Percentiles rank a stretch among this genome's conserved stretches.
phyloP scores from a whole-genome alignment of 768 basidiomycete genomes.

The Suillus discolor region DNA sequence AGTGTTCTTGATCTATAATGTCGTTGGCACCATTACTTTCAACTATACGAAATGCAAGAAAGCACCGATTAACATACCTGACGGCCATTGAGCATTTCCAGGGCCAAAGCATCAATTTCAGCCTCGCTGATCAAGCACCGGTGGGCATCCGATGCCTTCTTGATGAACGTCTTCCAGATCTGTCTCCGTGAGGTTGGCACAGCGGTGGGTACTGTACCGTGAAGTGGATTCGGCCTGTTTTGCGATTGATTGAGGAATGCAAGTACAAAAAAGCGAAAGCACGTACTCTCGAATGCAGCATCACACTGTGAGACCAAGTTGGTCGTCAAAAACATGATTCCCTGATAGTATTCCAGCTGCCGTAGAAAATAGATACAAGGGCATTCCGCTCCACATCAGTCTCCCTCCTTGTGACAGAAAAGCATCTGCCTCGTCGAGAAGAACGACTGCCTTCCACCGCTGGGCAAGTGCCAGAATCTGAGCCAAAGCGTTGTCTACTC shows the following conservation, averaged over 20 bases:
- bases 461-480: conserved; percentile 51
- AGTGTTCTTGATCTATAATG: not conserved
- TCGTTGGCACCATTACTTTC: not conserved
- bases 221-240: conserved; percentile 38
- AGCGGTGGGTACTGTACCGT: conserved; percentile 36
- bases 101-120: not conserved
- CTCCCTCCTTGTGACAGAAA: conserved; percentile 70
- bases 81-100: not conserved
- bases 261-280: not conserved
- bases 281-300: conserved; percentile 54
- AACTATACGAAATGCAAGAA: not conserved
- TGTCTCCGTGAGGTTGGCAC: conserved; percentile 19
- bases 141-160: not conserved
- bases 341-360: conserved; percentile 61
- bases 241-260: not conserved
- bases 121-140: not conserved
- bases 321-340: conserved; percentile 61
- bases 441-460: conserved; percentile 58
- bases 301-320: conserved; percentile 50
- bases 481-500: not conserved
- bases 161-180: conserved; percentile 1
- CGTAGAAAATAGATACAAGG: conserved; percentile 69
- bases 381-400: conserved; percentile 46
- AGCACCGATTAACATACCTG: not conserved
- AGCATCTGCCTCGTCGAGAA: conserved; percentile 50